Percentiles rank a stretch among this genome's conserved stretches.
Conservation (phyloP, 2,329 filamentous ascomycete genomes). For the Trichoderma sp. region DNA sequence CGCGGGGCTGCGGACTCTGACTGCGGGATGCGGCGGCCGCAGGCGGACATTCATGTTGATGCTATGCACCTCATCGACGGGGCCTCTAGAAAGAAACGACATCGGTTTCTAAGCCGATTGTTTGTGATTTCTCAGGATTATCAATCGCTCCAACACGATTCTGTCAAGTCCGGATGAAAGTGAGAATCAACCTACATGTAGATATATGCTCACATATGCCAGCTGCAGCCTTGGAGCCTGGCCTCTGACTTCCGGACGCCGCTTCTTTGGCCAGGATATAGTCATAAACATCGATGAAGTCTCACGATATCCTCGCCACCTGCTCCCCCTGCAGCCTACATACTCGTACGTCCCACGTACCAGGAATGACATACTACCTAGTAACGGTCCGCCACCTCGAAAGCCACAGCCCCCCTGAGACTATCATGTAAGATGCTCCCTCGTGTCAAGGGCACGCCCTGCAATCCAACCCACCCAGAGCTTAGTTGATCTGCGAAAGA, state of each 20-base stretch:
- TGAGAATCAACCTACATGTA: neutral
- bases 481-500: neutral
- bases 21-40: neutral
- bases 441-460: neutral
- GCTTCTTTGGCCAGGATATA: neutral
- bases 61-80: too few relatives aligned
- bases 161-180: neutral
- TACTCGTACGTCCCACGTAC: neutral
- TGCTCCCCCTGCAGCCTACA: neutral
- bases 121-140: neutral
- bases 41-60: neutral
- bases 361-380: neutral
- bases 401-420: neutral
- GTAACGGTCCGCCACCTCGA: neutral
- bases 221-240: neutral
- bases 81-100: neutral
- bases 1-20: neutral
- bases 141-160: neutral
- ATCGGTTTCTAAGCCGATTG: neutral
- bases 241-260: neutral
- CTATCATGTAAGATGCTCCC: neutral
- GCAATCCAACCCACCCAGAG: neutral
- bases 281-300: neutral
- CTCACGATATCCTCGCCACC: neutral
- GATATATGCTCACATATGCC: neutral